A percentile compares a stretch with the other conserved stretches of the same genome.
Evolutionary conservation across 2,329 filamentous ascomycete species (phyloP).

Genomic region (Aureobasidium namibiae): DNA sequence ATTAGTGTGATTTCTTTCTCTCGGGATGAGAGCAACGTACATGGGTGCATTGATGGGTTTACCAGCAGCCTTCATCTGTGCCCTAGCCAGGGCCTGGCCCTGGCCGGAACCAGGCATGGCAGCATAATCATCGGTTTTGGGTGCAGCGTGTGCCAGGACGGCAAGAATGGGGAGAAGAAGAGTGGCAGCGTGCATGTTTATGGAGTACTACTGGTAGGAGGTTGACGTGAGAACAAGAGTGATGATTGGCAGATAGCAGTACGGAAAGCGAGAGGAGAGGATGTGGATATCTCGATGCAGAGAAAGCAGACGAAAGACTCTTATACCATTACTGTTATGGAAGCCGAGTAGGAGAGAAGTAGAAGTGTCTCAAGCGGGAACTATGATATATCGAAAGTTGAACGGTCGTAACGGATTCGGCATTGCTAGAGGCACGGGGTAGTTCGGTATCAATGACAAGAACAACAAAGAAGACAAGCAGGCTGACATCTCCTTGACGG

Average conservation of each 20-base stretch:
- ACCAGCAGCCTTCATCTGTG: background rate
- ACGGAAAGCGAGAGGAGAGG: background rate
- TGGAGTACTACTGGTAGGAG: background rate
- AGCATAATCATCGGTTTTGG: background rate
- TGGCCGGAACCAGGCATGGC: background rate
- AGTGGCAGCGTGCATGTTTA: slow-evolving; percentile 6
- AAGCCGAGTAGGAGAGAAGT: background rate
- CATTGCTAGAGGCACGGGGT: too few species aligned
- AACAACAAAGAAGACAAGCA: too few species aligned
- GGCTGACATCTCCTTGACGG: too few species aligned
- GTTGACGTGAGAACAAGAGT: background rate
- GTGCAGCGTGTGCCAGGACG: slow-evolving; percentile 7
- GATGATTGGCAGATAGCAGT: background rate
- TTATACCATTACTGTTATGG: background rate
- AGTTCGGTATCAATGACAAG: background rate
- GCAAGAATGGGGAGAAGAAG: slow-evolving; percentile 7
- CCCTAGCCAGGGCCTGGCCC: background rate
- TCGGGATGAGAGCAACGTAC: background rate
- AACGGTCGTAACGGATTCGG: background rate
- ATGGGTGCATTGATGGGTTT: background rate
- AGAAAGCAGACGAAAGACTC: background rate
- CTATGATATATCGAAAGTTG: background rate
- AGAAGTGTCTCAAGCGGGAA: background rate
- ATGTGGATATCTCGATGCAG: background rate
- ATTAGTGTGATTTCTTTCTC: too few species aligned